phyloP scores from a whole-genome alignment of 164 flowering plant species.

The Protea cynaroides region DNA sequence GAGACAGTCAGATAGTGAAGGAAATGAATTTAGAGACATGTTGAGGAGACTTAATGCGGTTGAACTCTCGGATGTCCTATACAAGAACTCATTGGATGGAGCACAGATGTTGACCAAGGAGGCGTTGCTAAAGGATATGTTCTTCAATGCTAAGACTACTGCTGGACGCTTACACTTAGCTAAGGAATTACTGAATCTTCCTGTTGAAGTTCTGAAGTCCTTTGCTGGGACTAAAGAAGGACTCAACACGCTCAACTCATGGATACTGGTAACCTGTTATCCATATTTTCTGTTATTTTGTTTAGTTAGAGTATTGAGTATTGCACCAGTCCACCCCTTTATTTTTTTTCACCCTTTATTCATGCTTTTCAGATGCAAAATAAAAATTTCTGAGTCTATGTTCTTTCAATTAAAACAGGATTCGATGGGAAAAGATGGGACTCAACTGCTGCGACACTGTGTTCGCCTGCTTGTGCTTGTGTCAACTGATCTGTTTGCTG shows the following conservation, averaged over 20 bases:
- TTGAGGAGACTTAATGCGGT: slow-evolving; percentile 76
- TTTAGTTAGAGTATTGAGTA: background rate
- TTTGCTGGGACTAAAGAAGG: slow-evolving; percentile 93
- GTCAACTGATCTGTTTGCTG: slow-evolving; percentile 82
- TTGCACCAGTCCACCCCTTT: no score
- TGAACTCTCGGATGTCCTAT: slow-evolving; percentile 56
- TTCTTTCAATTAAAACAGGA: slow-evolving; percentile 45
- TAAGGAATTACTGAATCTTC: slow-evolving; percentile 74
- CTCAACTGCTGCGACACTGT: slow-evolving; percentile 98
- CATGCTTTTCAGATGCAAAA: background rate
- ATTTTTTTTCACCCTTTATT: no score
- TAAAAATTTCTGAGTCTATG: background rate
- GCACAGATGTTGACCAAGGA: slow-evolving; percentile 46
- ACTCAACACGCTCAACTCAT: slow-evolving; percentile 72
- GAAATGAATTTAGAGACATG: slow-evolving; percentile 83
- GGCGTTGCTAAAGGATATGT: slow-evolving; percentile 68
- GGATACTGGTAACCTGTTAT: slow-evolving; percentile 72
- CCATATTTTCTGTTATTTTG: background rate
- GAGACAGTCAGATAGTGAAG: slow-evolving; percentile 64
- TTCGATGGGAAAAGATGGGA: slow-evolving; percentile 98
- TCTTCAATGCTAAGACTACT: slow-evolving; percentile 69
- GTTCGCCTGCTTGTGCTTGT: slow-evolving; percentile 91
- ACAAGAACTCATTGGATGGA: slow-evolving; percentile 58
- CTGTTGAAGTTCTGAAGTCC: slow-evolving; percentile 65
- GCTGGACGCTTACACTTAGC: slow-evolving; percentile 84